A percentile compares a stretch with the other conserved stretches of the same genome.
phyloP scores from a whole-genome alignment of 805 yeast genomes.

The Zygosaccharomyces bailii region DNA sequence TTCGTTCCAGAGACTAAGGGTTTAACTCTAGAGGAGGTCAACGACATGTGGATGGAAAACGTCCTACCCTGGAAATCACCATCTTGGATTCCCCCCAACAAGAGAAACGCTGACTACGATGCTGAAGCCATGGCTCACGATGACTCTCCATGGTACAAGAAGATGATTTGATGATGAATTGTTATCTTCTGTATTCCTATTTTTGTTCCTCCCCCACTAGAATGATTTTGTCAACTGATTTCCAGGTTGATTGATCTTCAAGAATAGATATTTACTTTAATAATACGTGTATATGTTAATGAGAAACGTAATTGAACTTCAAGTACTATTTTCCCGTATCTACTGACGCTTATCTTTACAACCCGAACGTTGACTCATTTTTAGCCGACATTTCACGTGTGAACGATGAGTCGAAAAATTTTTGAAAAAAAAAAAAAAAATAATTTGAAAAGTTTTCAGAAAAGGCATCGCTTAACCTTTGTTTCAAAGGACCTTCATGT shows the following conservation, averaged over 20 bases:
- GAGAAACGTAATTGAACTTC: not conserved
- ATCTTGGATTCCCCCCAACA: slow-evolving; percentile 47
- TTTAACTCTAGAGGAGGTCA: slow-evolving; percentile 73
- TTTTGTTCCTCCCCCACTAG: not conserved
- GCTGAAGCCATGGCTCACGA: slow-evolving; percentile 28
- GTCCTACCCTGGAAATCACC: slow-evolving; percentile 44
- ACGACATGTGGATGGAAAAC: slow-evolving; percentile 48
- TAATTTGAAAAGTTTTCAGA: slow-evolving; percentile 1
- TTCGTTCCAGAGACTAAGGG: slow-evolving; percentile 75
- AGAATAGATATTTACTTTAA: not conserved
- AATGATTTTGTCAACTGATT: not conserved
- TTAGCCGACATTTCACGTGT: not conserved
- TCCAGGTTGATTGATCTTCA: not conserved
- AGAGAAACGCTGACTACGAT: slow-evolving; percentile 30
- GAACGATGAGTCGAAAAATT: not conserved
- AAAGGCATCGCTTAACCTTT: slow-evolving; percentile 5
- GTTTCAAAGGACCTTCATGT: slow-evolving; percentile 6
- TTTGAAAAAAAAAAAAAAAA: not conserved
- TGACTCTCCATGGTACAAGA: slow-evolving; percentile 27
- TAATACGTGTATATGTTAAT: not conserved
- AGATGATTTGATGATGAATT: slow-evolving; percentile 4
- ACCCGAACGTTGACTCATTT: not conserved
- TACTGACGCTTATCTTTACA: not conserved
- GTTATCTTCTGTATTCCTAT: not conserved
- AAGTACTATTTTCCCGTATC: not conserved